Evolutionary conservation across 768 basidiomycete species (phyloP).

Genomic region (Udeniomyces megalosporus): DNA sequence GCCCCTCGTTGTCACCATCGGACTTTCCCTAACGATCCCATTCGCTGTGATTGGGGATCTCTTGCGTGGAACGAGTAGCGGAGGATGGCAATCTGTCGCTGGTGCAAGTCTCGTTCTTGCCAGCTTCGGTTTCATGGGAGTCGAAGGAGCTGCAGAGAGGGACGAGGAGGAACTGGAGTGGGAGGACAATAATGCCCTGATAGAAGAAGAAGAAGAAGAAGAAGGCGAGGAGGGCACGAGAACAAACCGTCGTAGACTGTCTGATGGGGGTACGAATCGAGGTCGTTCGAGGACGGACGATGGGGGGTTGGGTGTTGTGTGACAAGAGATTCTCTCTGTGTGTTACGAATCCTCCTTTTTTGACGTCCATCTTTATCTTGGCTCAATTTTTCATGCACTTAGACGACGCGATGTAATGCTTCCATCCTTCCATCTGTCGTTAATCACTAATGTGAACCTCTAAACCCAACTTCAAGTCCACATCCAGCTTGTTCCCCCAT

Average conservation of each 20-base stretch:
- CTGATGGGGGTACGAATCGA: neutral
- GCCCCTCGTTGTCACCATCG: conserved; percentile 60
- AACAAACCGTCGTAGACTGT: neutral
- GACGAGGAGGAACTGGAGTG: neutral
- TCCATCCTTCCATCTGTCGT: no score
- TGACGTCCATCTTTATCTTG: no score
- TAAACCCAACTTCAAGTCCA: no score
- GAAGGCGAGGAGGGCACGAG: neutral
- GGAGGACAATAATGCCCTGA: neutral
- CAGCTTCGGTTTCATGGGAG: conserved; percentile 60
- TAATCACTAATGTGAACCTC: no score
- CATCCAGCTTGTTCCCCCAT: no score
- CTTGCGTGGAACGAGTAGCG: conserved; percentile 41
- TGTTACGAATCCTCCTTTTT: neutral
- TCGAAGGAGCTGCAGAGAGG: conserved; percentile 21
- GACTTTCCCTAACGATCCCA: conserved; percentile 84
- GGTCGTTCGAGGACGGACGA: neutral
- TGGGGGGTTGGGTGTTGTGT: neutral
- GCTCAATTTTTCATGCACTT: no score
- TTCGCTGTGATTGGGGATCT: conserved; percentile 50
- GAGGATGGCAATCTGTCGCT: conserved; percentile 41
- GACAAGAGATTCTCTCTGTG: neutral
- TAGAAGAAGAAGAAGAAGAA: neutral
- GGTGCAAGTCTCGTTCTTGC: conserved; percentile 63
- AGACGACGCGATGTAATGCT: no score